phyloP scores from a whole-genome alignment of 2,329 filamentous ascomycete genomes.

The Bipolaris oryzae region DNA sequence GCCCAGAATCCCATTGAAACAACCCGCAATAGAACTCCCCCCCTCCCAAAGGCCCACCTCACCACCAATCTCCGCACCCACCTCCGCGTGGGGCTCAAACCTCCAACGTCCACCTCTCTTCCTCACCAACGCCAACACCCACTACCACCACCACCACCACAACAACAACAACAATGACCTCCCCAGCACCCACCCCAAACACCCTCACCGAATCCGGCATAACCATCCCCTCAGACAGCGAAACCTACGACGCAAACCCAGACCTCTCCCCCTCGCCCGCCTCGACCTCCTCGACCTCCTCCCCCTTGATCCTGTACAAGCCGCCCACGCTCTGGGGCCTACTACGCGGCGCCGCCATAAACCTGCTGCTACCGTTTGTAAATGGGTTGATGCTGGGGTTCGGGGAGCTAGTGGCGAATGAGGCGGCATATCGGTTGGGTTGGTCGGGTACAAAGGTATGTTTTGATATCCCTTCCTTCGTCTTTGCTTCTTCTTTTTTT shows the following conservation, averaged over 20 bases:
- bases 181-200: slow-evolving; percentile 38
- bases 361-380: slow-evolving; percentile 91
- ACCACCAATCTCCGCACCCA: slow-evolving; percentile 13
- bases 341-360: slow-evolving; percentile 88
- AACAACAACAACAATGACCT: slow-evolving; percentile 21
- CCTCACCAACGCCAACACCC: background rate
- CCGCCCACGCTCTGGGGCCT: slow-evolving; percentile 88
- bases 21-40: too few species aligned
- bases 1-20: too few species aligned
- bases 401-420: slow-evolving; percentile 94
- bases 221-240: slow-evolving; percentile 81
- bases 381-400: slow-evolving; percentile 99
- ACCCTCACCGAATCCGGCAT: slow-evolving; percentile 74
- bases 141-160: background rate
- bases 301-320: slow-evolving; percentile 81
- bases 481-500: too few species aligned
- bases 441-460: slow-evolving; percentile 93
- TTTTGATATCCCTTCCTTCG: too few species aligned
- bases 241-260: slow-evolving; percentile 74
- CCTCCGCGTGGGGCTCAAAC: slow-evolving; percentile 18
- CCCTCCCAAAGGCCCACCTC: background rate
- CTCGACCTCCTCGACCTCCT: slow-evolving; percentile 64
- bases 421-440: slow-evolving; percentile 88
- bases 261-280: slow-evolving; percentile 66
- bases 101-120: slow-evolving; percentile 1